Percentiles rank a stretch among this genome's conserved stretches.
These are phyloP conservation scores for Citrus reticulata DNA, from an alignment of 345 rosid genomes.

Conservation along the genomic window DNA sequence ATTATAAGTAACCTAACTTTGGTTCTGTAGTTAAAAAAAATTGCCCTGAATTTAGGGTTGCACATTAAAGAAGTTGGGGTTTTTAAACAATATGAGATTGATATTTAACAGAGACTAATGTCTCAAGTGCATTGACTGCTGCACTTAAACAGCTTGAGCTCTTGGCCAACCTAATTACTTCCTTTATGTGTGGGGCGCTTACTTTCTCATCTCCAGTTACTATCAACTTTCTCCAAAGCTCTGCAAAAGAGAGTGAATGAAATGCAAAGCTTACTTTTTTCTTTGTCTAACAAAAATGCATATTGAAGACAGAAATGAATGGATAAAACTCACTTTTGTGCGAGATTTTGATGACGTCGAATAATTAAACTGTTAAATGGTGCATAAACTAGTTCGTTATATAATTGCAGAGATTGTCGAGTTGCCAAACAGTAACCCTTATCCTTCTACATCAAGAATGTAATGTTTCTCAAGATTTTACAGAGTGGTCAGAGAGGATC, in stretches of 20 bases:
- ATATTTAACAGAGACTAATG: neutral
- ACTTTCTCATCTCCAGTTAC: neutral
- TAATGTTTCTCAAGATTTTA: neutral
- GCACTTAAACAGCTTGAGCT: neutral
- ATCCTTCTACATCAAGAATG: neutral
- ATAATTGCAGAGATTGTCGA: neutral
- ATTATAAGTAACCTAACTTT: neutral
- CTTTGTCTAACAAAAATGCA: neutral
- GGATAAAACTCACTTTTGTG: neutral
- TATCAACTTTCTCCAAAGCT: too few species aligned
- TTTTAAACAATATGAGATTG: neutral
- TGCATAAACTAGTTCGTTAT: neutral
- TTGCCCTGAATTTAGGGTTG: neutral
- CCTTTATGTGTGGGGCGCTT: slow-evolving; percentile 4
- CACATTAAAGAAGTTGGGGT: neutral
- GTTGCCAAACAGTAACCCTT: neutral
- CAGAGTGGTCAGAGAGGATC: neutral
- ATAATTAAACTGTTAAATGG: neutral
- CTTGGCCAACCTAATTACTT: neutral
- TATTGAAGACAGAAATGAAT: too few species aligned
- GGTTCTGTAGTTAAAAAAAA: neutral
- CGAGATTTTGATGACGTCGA: too few species aligned
- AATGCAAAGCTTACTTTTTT: neutral
- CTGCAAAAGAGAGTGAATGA: neutral
- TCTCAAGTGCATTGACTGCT: neutral